phyloP scores from a whole-genome alignment of 169 alveolate genomes.

The Perkinsus olseni region DNA sequence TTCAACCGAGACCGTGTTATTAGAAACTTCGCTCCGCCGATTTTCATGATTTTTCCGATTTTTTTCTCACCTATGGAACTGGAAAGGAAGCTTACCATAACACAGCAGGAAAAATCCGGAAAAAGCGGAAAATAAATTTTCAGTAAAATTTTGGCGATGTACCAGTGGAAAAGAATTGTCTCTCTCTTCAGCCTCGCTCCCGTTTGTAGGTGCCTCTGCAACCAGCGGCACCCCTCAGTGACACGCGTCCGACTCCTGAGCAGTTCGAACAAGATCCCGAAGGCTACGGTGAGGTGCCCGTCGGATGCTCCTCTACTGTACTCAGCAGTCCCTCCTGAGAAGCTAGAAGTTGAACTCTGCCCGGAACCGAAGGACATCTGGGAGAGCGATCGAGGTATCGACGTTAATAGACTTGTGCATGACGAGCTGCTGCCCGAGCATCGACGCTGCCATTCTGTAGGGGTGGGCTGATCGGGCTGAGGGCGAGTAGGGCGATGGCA shows the following conservation, averaged over 20 bases:
- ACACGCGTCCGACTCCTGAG: neutral
- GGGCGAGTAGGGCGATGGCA: neutral
- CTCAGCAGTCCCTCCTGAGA: neutral
- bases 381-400: neutral
- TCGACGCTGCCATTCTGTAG: neutral
- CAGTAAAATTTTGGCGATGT: too few species aligned
- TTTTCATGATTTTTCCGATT: too few species aligned
- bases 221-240: neutral
- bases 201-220: neutral
- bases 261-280: neutral
- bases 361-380: neutral
- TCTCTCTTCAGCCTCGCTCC: too few species aligned
- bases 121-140: too few species aligned
- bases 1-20: neutral
- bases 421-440: neutral
- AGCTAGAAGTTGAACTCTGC: neutral
- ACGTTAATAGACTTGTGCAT: neutral
- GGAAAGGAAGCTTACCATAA: too few species aligned
- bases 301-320: neutral
- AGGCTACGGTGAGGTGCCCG: neutral
- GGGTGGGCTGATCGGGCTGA: neutral
- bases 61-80: too few species aligned
- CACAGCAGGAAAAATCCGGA: too few species aligned
- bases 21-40: neutral
- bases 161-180: too few species aligned